Evolutionary conservation across 768 basidiomycete species (phyloP), one percentile per base, ranked within the genome.

Genomic region (Candolleomyces eurysporus): DNA sequence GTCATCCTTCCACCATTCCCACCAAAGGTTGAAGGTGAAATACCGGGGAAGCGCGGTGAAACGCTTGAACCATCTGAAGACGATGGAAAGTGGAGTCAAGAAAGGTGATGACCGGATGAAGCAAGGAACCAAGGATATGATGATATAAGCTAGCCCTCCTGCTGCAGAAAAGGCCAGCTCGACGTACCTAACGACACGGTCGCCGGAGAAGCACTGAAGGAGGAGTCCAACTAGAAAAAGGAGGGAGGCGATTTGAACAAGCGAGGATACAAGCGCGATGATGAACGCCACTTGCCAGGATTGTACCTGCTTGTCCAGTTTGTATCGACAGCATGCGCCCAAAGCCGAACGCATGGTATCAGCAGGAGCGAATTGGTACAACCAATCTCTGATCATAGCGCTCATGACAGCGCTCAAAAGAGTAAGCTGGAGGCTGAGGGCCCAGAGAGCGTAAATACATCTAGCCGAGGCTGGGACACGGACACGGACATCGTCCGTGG

Each of bases 401-500:
- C 68, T 69, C 19, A 65, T 63, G 45, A 73, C 65, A 5, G 72
- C 72, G 65, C 71, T 65, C 19, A 64, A 66, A 10, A 72, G 63
- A 9, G 66, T 68, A 45, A 65, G 65, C 17, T 65, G 63, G 10
- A 73, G 64, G 40, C 71, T 72, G 26, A 68, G 63, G 48, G 67
- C 70, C 69, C 69, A 70, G 2, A 71, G 59, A 0, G 67, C 65
- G 17, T n/a, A 42, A 50, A 64, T 67, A 0, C 39, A 32, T 16
- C 48, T 5, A 11, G 46, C 48, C 0, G 43, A 11, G 5, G 32
- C 32, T 32, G 32, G 32, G 32, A 32, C 9, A 4, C 9, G 32
- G 32, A 32, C 32, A 9, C n/a, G n/a, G n/a, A n/a, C n/a, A n/a
- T 32, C 32, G 5, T 32, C 32, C 32, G 32, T 32, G 32, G 32